Base-by-base conservation (phyloP, 2,329 filamentous ascomycete genomes). In the Zymoseptoria brevis region DNA sequence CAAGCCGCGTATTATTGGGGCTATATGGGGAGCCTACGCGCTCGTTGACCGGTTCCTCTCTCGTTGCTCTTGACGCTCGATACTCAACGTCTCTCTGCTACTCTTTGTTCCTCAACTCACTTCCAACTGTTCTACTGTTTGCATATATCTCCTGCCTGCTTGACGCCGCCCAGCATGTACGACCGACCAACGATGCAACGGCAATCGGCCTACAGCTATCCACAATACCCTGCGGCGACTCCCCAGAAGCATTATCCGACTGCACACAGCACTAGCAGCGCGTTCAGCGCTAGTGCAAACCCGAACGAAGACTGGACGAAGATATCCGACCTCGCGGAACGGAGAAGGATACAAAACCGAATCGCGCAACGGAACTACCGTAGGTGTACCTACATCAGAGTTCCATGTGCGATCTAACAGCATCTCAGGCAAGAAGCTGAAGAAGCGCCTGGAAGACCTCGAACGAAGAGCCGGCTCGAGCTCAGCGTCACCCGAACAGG, bases 281-380 rank as follows among this genome's bases (percentile, higher is more conserved):
- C 93, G 68, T 96, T 96, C 80, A 95, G 90, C 77, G 88, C 88
- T 69, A 95, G 90, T 64, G 93, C 92, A 69, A 95, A 96, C 75
- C 89, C 93, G 57, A 92, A 96, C 72, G 93, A 97, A 78, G 93
- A 97, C 79, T 97, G 93, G 93, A 96, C 93, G 73, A 96, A 96
- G 84, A 96, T 97, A 74, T 96, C 93, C 59, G 93, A 97, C 75
- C 86, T 97, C 61, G 93, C 92, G 55, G 93, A 97, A 78, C 87
- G 94, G 72, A 83, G 92, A 70, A 85, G 92, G 73, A 96, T 96
- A 79, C 92, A 97, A 78, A 97, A 97, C 79, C 87, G 93, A 68
- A 96, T 97, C 81, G 93, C 93, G 67, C 93, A 97, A 78, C 87
- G 92, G 71, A 96, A 96, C 80, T 96, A 96, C 79, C 91, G 91